phyloP scores from a whole-genome alignment of 140 eudicot genomes.

The Stevia rebaudiana region DNA sequence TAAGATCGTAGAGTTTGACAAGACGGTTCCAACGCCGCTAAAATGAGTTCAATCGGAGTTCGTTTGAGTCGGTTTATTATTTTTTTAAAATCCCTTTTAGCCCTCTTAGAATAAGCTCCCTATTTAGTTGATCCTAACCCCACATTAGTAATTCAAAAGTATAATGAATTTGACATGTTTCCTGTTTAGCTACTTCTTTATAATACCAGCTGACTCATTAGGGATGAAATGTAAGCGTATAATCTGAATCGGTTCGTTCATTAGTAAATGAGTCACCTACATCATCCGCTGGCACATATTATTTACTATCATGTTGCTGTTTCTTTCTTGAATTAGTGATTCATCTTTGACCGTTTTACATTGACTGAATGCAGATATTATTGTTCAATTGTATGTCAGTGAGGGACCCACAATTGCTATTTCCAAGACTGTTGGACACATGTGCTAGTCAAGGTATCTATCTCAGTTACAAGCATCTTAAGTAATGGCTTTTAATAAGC shows the following conservation, averaged over 20 bases:
- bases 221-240: neutral
- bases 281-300: too few species aligned
- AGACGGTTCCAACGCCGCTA: too few species aligned
- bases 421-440: constrained; percentile 68
- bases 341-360: constrained; percentile 16
- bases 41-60: too few species aligned
- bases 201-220: neutral
- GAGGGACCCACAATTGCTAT: constrained; percentile 90
- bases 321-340: neutral
- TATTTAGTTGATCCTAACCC: too few species aligned
- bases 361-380: constrained; percentile 63
- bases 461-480: constrained; percentile 13
- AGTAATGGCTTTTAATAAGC: neutral
- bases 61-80: too few species aligned
- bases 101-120: too few species aligned
- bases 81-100: too few species aligned
- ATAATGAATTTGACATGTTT: neutral
- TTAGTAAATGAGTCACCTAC: neutral
- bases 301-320: neutral
- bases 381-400: constrained; percentile 96
- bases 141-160: too few species aligned
- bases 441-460: constrained; percentile 73
- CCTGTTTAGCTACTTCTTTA: neutral
- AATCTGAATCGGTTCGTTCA: neutral
- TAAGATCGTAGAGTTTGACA: too few species aligned